Base-by-base conservation (phyloP, 78 protist species). In the Mastigamoeba balamuthi region DNA sequence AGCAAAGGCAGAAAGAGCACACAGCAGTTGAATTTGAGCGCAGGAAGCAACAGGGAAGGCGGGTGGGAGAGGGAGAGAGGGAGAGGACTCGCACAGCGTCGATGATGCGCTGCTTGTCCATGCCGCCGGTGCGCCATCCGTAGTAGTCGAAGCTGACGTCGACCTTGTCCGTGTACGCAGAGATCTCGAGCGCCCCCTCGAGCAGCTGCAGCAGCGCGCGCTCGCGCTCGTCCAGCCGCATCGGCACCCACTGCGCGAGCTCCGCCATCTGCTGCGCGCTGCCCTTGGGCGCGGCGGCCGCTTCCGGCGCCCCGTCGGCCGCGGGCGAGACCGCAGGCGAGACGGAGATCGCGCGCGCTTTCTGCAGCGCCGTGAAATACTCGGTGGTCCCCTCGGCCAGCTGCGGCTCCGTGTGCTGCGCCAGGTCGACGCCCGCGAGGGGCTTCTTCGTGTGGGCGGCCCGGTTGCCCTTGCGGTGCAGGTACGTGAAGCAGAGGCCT, bases 151-250 rank as follows among this genome's bases (percentile, higher is more conserved):
- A 40, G 78, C 33, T 7, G 10, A 58, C 25, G 27, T 9, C 75
- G 0, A 7, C 7, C 69, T 85, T 74, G 58, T 85, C 94, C 0
- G 97, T 93, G 85, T 93, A 93, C 52, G 89, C 93, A 0, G 90
- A 82, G 5, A 88, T 88, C 8, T 86, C 80, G 35, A 90, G 83
- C 3, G 90, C 78, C n/a, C 94, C 86, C 30, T 87, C 92, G 3
- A 90, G 42, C 9, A 93, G 67, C 35, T 93, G 77, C 28, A 93
- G 71, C 29, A 40, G 36, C 53, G 77, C 73, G 29, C 94, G 79
- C 66, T 93, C 95, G 36, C 77, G 37, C 33, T 74, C 29, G 9
- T 53, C 33, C 33, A 83, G 17, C 58, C 88, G 77, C 33, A 83
- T 29, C 72, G 88, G 88, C 64, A 83, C 76, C 70, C 48, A 83